Evolutionary conservation across 2,329 filamentous ascomycete genomes (phyloP).

Genomic region (Scytalidium sp.): DNA sequence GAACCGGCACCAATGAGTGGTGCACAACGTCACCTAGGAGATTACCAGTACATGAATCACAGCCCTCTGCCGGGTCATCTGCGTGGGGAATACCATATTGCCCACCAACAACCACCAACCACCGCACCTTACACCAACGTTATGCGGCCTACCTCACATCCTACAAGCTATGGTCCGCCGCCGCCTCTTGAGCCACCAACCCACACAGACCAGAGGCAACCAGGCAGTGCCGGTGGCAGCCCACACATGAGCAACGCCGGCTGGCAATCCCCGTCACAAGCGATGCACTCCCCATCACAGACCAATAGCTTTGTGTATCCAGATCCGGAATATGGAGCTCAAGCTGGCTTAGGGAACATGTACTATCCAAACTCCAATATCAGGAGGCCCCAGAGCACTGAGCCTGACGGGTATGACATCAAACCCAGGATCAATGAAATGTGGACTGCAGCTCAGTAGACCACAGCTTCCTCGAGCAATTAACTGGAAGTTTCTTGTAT

Average conservation of each 20-base stretch:
- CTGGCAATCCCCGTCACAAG: conserved; percentile 84
- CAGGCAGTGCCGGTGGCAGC: conserved; percentile 72
- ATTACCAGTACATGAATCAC: conserved; percentile 75
- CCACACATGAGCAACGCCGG: conserved; percentile 73
- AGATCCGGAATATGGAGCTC: conserved; percentile 72
- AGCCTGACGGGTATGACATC: conserved; percentile 64
- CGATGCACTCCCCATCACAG: conserved; percentile 57
- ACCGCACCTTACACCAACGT: conserved; percentile 53
- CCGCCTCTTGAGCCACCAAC: conserved; percentile 74
- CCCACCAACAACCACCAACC: conserved; percentile 58
- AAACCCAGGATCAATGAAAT: conserved; percentile 55
- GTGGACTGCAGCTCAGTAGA: conserved; percentile 48
- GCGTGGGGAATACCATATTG: conserved; percentile 54
- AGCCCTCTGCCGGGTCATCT: conserved; percentile 81
- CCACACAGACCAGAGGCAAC: conserved; percentile 72
- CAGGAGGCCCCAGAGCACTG: conserved; percentile 71
- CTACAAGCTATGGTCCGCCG: conserved; percentile 75
- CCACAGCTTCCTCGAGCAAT: background rate
- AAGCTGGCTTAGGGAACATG: conserved; percentile 58
- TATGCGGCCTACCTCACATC: conserved; percentile 77
- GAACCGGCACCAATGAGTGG: conserved; percentile 68
- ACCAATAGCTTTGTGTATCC: conserved; percentile 72
- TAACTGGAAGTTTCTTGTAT: conserved; percentile 1
- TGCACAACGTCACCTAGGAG: conserved; percentile 49
- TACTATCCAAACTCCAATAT: conserved; percentile 71